phyloP scores from a whole-genome alignment of 176 grass and related monocot species.

The Rhipidocladum racemiflorum region DNA sequence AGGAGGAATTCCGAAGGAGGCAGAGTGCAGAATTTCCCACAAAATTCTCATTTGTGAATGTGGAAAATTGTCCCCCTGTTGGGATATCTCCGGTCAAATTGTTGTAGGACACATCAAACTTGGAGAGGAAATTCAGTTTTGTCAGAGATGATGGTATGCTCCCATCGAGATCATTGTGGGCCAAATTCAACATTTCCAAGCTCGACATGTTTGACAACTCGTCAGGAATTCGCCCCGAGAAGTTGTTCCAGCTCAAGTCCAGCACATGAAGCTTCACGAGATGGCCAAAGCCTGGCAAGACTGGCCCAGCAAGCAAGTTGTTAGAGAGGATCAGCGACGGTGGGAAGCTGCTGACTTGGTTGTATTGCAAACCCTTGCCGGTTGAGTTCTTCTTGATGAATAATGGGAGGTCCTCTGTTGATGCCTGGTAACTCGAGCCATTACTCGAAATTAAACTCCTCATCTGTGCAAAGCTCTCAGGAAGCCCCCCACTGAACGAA shows the following conservation, averaged over 20 bases:
- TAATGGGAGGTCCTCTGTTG: slow-evolving; percentile 51
- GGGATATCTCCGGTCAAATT: slow-evolving; percentile 64
- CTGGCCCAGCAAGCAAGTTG: slow-evolving; percentile 55
- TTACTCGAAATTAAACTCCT: slow-evolving; percentile 46
- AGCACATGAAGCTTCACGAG: slow-evolving; percentile 64
- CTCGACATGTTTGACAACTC: slow-evolving; percentile 69
- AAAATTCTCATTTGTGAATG: slow-evolving; percentile 61
- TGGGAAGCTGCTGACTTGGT: slow-evolving; percentile 84
- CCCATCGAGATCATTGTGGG: slow-evolving; percentile 78
- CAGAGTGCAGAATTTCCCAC: slow-evolving; percentile 72
- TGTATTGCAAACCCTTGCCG: slow-evolving; percentile 70
- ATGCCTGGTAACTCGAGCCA: slow-evolving; percentile 19
- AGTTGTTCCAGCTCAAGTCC: slow-evolving; percentile 73
- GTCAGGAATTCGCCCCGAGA: slow-evolving; percentile 68
- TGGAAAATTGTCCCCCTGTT: slow-evolving; percentile 75
- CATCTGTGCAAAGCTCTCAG: slow-evolving; percentile 56
- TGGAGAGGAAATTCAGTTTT: slow-evolving; percentile 74
- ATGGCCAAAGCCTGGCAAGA: slow-evolving; percentile 51
- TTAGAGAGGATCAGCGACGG: slow-evolving; percentile 62
- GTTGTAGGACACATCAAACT: slow-evolving; percentile 76
- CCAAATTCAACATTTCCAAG: slow-evolving; percentile 64
- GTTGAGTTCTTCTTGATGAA: slow-evolving; percentile 75
- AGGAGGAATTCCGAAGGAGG: slow-evolving; percentile 29
- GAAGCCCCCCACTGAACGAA: slow-evolving; percentile 68
- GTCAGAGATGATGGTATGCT: slow-evolving; percentile 68